phyloP scores from a whole-genome alignment of 805 yeast genomes.

The Suhomyces xylopsoci region DNA sequence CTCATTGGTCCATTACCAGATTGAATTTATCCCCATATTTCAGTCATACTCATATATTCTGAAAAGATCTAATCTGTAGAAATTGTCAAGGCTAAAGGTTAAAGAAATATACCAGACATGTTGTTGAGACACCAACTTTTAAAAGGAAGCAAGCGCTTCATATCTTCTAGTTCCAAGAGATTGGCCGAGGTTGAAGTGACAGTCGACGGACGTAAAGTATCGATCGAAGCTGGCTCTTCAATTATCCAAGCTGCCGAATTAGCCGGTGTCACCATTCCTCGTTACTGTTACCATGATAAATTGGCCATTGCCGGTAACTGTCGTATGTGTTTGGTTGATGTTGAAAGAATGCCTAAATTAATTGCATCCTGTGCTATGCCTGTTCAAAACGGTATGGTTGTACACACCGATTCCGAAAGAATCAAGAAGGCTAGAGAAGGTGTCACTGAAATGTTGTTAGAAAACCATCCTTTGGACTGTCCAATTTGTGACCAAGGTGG shows the following conservation, averaged over 20 bases:
- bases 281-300: slow-evolving; percentile 90
- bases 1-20: not conserved
- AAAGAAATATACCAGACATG: not conserved
- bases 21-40: not conserved
- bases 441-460: slow-evolving; percentile 82
- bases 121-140: slow-evolving; percentile 8
- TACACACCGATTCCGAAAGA: slow-evolving; percentile 72
- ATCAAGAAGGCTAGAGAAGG: slow-evolving; percentile 84
- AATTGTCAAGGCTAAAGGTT: not conserved
- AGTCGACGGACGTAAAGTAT: slow-evolving; percentile 70
- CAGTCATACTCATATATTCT: not conserved
- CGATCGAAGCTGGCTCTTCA: slow-evolving; percentile 82
- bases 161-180: slow-evolving; percentile 31
- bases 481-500: slow-evolving; percentile 95
- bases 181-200: slow-evolving; percentile 56
- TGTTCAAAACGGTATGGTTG: slow-evolving; percentile 86
- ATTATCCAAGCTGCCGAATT: slow-evolving; percentile 89
- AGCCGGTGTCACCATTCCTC: slow-evolving; percentile 84
- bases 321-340: slow-evolving; percentile 89
- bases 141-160: slow-evolving; percentile 20
- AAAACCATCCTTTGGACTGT: slow-evolving; percentile 89
- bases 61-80: not conserved
- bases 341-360: slow-evolving; percentile 84
- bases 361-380: slow-evolving; percentile 93
- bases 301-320: slow-evolving; percentile 90